Base-by-base conservation (phyloP, 805 yeast species). In the Pichia manshurica region DNA sequence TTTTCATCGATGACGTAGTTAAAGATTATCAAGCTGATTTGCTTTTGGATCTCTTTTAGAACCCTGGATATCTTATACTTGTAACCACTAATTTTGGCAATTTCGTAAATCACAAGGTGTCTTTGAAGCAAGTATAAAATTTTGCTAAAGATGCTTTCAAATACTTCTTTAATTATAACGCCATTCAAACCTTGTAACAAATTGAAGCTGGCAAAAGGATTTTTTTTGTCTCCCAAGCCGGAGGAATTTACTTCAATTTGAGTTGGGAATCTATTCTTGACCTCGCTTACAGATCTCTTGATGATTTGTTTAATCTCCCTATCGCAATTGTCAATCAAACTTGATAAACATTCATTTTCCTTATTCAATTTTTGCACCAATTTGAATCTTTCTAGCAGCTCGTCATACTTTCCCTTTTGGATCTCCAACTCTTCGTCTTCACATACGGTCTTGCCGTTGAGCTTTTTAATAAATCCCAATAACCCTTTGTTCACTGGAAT, bases 141-240 rank as follows among this genome's bases (percentile, higher is more conserved):
- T 60, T 79, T 81, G 25, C 78, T 69, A 57, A 84, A 88, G n/a
- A 87, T 71, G 8, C 79, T 72, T 63, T 85, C 79, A 53, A 85
- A 84, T 36, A 88, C 72, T 52, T 87, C 88, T 53, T 82, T 79
- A 29, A 89, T 65, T 0, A 87, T 73, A 0, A 74, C 62, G 0
- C 68, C 43, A 32, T 54, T 55, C 36, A 55, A 37, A 49, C 80
- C 83, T 49, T 74, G 72, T 45, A 69, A 57, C 8, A 69, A 56
- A 15, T 51, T 44, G 9, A 52, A 48, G 17, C 31, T 38, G 2
- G 65, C 50, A 6, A 72, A 74, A 52, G 67, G 62, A 33, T 63
- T 66, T 15, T 44, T 42, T 19, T 51, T 37, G 19, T 53, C 60
- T 33, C 42, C 46, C 17, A 38, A 17, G 4, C 37, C 36, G 6